Evolutionary conservation across 2,329 filamentous ascomycete species (phyloP), one percentile per base, ranked within the genome.

Genomic region (Sarocladiaceae sp.): DNA sequence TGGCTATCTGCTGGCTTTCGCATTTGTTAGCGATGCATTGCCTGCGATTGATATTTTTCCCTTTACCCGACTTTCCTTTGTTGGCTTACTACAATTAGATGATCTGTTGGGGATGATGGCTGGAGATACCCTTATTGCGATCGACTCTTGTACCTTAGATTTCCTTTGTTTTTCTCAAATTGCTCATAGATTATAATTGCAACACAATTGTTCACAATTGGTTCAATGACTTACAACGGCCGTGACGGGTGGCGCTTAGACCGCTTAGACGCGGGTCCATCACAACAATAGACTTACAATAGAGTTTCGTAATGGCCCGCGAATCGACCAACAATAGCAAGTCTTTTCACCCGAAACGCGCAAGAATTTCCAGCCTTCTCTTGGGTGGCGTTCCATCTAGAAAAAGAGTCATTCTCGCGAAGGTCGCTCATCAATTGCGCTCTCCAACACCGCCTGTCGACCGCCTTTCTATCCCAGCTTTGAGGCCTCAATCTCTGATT

Each of bases 101-200:
- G 33, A 17, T n/a, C 18, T 36, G 18, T n/a, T 6, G 7, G 33
- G 33, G 6, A 36, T n/a, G 44, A 35, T 33, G 20, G 29, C 22
- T 48, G 26, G 40, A 44, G 12, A 28, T 44, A 44, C 40, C 40
- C 40, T 23, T 47, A 28, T 20, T 42, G 23, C 18, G 29, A n/a
- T 47, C 18, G 22, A 17, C 39, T 42, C 6, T 42, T 22, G 4
- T 22, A 5, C 23, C 18, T 22, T 42, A 42, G 39, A 42, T 23
- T 5, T 47, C 18, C 7, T 29, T 44, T 23, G 8, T 28, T 47
- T 28, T 47, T 20, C 23, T 48, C 28, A 47, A 7, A 12, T 5
- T 47, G 17, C 42, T 20, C 15, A 42, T 42, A 8, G 5, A 36
- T 36, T n/a, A n/a, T n/a, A n/a, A n/a, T n/a, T n/a, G n/a, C n/a